Conservation (phyloP, 2,329 filamentous ascomycete species). For the Cladorrhinum sp. region DNA sequence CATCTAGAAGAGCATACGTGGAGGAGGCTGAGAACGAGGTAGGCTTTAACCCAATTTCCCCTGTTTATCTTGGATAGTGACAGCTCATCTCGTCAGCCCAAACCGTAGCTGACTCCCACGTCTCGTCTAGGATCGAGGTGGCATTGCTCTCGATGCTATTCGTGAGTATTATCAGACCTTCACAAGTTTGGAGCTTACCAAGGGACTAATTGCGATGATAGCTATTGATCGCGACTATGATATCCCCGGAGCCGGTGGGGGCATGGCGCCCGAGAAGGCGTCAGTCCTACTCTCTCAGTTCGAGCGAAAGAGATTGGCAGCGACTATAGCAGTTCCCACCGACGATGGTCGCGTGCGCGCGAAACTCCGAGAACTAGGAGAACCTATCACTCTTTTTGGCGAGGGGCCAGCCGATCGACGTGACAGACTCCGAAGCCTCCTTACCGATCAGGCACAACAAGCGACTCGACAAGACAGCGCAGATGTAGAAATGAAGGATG, state of each 20-base stretch:
- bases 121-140: conserved; percentile 34
- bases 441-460: conserved; percentile 70
- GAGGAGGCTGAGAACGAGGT: conserved; percentile 74
- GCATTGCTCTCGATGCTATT: conserved; percentile 49
- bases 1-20: conserved; percentile 87
- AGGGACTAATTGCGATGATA: conserved; percentile 17
- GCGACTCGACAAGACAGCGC: conserved; percentile 51
- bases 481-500: conserved; percentile 62
- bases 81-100: conserved; percentile 24
- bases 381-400: conserved; percentile 91
- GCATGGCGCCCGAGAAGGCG: conserved; percentile 74
- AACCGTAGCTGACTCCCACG: conserved; percentile 26
- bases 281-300: conserved; percentile 85
- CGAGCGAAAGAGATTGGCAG: conserved; percentile 83
- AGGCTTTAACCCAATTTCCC: conserved; percentile 34
- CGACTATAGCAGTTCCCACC: conserved; percentile 86
- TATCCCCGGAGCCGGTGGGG: conserved; percentile 61
- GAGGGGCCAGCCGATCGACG: conserved; percentile 82
- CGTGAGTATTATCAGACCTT: conserved; percentile 32
- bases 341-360: conserved; percentile 84
- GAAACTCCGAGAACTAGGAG: conserved; percentile 78
- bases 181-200: background rate
- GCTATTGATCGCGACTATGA: conserved; percentile 78
- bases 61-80: conserved; percentile 16
- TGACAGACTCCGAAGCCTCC: conserved; percentile 77